Conservation (phyloP, 371 early-diverging fungal genomes). For the Apophysomyces trapeziformis region DNA sequence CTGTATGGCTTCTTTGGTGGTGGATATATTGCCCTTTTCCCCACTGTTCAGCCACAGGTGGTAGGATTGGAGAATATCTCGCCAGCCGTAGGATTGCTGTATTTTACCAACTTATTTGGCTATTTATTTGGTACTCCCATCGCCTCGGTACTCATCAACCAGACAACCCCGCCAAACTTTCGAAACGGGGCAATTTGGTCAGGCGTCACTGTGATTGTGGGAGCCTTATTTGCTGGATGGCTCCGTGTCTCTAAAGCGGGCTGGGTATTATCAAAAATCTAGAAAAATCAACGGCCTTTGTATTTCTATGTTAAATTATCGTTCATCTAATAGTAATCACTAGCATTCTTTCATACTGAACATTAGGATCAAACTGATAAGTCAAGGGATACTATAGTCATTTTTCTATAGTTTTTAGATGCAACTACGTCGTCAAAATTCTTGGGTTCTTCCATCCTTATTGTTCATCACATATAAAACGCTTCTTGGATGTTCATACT, state of each 20-base stretch:
- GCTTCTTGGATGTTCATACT: not conserved
- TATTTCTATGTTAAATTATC: not conserved
- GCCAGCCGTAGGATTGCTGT: constrained; percentile 56
- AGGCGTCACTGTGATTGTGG: constrained; percentile 30
- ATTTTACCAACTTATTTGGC: constrained; percentile 51
- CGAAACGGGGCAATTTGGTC: constrained; percentile 25
- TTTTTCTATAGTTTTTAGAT: no score
- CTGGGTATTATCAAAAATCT: constrained; percentile 13
- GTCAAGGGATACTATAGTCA: no score
- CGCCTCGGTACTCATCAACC: constrained; percentile 47
- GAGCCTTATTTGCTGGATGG: constrained; percentile 27
- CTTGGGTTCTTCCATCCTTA: no score
- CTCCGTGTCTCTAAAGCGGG: constrained; percentile 38
- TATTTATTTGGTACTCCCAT: constrained; percentile 59
- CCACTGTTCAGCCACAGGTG: constrained; percentile 52
- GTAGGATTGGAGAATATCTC: constrained; percentile 53
- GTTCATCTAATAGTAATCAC: not conserved
- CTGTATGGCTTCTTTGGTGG: constrained; percentile 63
- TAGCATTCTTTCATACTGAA: not conserved
- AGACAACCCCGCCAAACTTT: constrained; percentile 20
- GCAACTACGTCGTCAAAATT: no score
- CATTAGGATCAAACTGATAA: no score
- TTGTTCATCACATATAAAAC: no score
- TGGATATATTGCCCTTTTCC: constrained; percentile 58
- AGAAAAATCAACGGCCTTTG: not conserved